Evolutionary conservation across 1,139 yeast genomes (phyloP).

Genomic region (Wickerhamomyces sp.): DNA sequence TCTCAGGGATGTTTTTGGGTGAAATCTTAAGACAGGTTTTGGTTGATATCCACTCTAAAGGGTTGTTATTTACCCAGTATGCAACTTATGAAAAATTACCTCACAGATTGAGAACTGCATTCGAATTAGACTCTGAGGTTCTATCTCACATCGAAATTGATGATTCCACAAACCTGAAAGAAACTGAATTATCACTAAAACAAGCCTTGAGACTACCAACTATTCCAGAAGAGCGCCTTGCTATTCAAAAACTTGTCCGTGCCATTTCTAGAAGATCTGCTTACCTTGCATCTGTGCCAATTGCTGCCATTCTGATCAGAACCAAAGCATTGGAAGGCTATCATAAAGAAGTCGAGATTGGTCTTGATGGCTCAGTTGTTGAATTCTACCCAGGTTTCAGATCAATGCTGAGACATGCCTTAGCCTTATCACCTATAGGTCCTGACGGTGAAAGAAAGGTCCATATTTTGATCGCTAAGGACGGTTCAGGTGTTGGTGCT

Average conservation of each 20-base stretch:
- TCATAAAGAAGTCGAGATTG: constrained; percentile 75
- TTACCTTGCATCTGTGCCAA: constrained; percentile 77
- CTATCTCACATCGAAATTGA: constrained; percentile 82
- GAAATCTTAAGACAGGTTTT: constrained; percentile 75
- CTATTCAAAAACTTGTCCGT: constrained; percentile 66
- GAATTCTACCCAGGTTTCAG: constrained; percentile 90
- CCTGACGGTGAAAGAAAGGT: constrained; percentile 67
- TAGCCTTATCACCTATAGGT: constrained; percentile 64
- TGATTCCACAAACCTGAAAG: constrained; percentile 62
- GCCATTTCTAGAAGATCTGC: constrained; percentile 87
- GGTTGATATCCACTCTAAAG: constrained; percentile 57
- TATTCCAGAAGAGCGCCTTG: constrained; percentile 60
- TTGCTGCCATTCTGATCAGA: constrained; percentile 69
- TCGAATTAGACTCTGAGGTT: constrained; percentile 78
- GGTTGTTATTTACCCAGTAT: constrained; percentile 54
- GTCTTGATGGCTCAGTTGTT: constrained; percentile 92
- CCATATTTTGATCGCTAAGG: constrained; percentile 77
- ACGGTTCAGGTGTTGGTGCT: constrained; percentile 96
- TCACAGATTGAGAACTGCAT: constrained; percentile 66
- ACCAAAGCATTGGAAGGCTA: constrained; percentile 54
- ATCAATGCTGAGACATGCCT: constrained; percentile 69
- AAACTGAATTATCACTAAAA: constrained; percentile 60
- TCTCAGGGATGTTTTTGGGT: constrained; percentile 92
- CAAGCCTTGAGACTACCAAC: constrained; percentile 66
- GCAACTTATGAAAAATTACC: constrained; percentile 51